Base-by-base conservation (phyloP, 495 filamentous ascomycete genomes). In the Thozetella sp. region DNA sequence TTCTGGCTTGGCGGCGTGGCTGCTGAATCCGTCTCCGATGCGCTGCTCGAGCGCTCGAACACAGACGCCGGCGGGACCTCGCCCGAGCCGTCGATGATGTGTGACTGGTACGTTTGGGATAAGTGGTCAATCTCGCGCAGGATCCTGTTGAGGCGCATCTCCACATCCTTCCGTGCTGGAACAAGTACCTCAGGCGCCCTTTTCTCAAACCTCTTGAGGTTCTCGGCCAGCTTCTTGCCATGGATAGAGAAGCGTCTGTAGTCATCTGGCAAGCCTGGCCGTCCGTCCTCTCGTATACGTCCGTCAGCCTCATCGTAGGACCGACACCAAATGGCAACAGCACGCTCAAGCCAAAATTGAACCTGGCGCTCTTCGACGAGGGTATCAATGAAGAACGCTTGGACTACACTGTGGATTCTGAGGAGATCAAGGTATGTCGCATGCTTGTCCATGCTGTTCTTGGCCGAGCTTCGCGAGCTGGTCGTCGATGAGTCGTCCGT, bases 381-480 rank as follows among this genome's bases (percentile, higher is more conserved):
- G 22, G 84, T 81, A 63, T 92, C 89, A 19, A 89, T 83, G 59
- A 90, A 92, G 55, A 93, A 93, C 0, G 84, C 88, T 66, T 94
- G 92, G 4, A 93, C 89, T 1, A 94, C 90, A 27, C 84, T 88
- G 67, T 93, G 90, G 45, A 94, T 80, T 27, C 88, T 86, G 27
- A 94, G 79, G 30, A 93, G 81, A 54, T 93, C 91, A 22, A 92
- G 82, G 37, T 80, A 78, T 22, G 83, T 83, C 1, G 76, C 76
- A 19, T 86, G 71, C 53, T 79, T 85, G 24, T 81, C 75, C 43
- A 74, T 73, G 62, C 80, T 89, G 43, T 70, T 68, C 51, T 77
- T 76, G 15, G 43, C 9, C 43, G 77, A 76, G 26, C 78, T 79
- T 57, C 68, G 71, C 4, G 78, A 73, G 51, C 74, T 71, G 20